These are phyloP conservation scores for Phanerochaete carnosa DNA, from an alignment of 768 basidiomycete genomes.

Conservation along the genomic window DNA sequence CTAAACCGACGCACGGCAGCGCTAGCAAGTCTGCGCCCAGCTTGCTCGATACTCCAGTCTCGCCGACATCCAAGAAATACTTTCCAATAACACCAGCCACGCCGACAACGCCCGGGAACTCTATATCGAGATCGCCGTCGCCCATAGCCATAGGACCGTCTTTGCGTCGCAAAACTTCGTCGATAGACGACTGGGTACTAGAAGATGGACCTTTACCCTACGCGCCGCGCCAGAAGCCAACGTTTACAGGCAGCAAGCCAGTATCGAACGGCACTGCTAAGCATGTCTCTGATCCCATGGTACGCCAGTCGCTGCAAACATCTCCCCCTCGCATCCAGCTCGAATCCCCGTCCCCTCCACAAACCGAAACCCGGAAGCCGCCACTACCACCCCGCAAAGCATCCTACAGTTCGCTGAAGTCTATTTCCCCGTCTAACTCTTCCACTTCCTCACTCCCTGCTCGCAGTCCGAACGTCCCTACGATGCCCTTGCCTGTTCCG, in stretches of 20 bases:
- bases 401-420: conserved; percentile 46
- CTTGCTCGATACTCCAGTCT: conserved; percentile 49
- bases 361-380: conserved; percentile 40
- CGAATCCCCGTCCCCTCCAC: conserved; percentile 41
- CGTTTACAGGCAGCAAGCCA: conserved; percentile 8
- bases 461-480: conserved; percentile 14
- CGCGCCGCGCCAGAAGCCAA: conserved; percentile 18
- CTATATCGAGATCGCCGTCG: conserved; percentile 19
- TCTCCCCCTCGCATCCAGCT: conserved; percentile 51
- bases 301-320: conserved; percentile 3
- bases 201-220: conserved; percentile 49
- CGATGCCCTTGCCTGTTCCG: conserved; percentile 10
- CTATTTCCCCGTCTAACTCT: conserved; percentile 31
- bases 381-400: conserved; percentile 68
- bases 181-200: conserved; percentile 75
- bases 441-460: conserved; percentile 22
- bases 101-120: conserved; percentile 14
- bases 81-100: conserved; percentile 39
- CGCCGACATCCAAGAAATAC: conserved; percentile 39
- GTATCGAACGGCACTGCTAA: conserved; percentile 6
- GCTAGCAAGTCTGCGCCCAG: conserved; percentile 21
- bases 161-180: conserved; percentile 44
- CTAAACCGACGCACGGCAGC: conserved; percentile 19
- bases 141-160: conserved; percentile 24
- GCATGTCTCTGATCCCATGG: conserved; percentile 20